Evolutionary conservation across 305 asterid genomes (phyloP), one percentile per base, ranked within the genome.

Genomic region (Fraxinus platypoda): DNA sequence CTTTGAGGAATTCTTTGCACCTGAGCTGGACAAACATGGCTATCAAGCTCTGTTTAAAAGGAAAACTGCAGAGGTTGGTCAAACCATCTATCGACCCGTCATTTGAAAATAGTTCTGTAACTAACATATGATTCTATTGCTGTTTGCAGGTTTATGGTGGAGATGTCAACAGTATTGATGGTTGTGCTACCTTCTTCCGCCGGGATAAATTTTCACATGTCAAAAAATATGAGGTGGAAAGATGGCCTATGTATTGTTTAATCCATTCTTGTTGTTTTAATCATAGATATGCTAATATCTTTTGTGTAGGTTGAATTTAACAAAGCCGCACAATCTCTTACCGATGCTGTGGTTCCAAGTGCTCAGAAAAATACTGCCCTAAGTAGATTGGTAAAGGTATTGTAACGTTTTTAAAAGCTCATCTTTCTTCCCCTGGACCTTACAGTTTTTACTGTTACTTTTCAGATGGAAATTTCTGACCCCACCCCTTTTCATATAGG

Each of bases 1-100:
- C 85, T 97, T 92, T 80, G 97, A 94, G 84, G 97, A 97, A 84
- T 97, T 91, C 87, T 94, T 94, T 26, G 93, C 93, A 19, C 99
- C 98, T 25, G 99, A 97, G 91, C 90, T 97, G 89, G 99, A 94
- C 83, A 97, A 97, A 80, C 98, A 94, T 90, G 99, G 99, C 23
- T 97, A 97, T 83, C 95, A 97, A 84, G 97, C 97, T 85, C 85
- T 93, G 38, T 97, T 90, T 83, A 97, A 92, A 88, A 88, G 87
- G 82, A 94, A 88, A 83, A 93, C 98, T 11, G 87, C 97, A 7
- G 98, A 94, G 98, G 99, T 97, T 84, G 76, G 97, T 85, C 68
- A 73, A 78, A 80, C n/a, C 64, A 33, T 75, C 54, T 74, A 72
- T 81, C 31, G 59, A 35, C 15, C 19, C 26, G 66, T 59, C 79